Evolutionary conservation across 2,329 filamentous ascomycete species (phyloP), one percentile per base, ranked within the genome.

Genomic region (Pezicula neosporulosa): DNA sequence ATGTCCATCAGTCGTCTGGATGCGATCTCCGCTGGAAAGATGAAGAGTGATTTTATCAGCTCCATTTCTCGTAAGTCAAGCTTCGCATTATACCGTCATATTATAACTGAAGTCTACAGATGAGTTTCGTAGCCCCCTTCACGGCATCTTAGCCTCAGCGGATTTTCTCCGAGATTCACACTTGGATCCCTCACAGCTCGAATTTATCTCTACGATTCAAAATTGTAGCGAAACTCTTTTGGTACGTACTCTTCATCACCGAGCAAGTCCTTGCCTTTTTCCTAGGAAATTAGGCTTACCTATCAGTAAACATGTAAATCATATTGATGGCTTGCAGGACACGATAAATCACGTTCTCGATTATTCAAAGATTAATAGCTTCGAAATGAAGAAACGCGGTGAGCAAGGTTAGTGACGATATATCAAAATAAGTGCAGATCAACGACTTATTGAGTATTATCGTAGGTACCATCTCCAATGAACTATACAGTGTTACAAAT

Each of bases 291-390:
- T 16, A 39, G 5, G 8, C 8, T 21, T 16, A 21, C 37, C 9
- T 16, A 16, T 39, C 19, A 21, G 8, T 16, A 15, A 16, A 21
- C 19, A 39, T 39, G 15, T 16, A 39, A 13, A 39, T 24, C 27
- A 15, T 6, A n/a, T 44, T n/a, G 37, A 18, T 38, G 36, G 36
- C 21, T 51, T 33, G 52, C 39, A 62, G 58, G 76, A 81, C 55
- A 79, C 77, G 0, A 73, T 77, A n/a, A 76, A 81, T 46, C 77
- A 78, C 42, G 66, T 80, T 1, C 68, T 78, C 1, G 75, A 77
- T 47, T 82, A 75, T 47, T 77, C 76, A 47, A 82, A 82, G 54
- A 77, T 84, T 49, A 76, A 77, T 56, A 73, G 60, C 2, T 65
- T 65, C 37, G 57, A 63, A 38, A 24, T 24, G 24, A 59, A 53